These are phyloP conservation scores for Sporothrix globosa DNA, from an alignment of 2,329 filamentous ascomycete species.

Conservation along the genomic window DNA sequence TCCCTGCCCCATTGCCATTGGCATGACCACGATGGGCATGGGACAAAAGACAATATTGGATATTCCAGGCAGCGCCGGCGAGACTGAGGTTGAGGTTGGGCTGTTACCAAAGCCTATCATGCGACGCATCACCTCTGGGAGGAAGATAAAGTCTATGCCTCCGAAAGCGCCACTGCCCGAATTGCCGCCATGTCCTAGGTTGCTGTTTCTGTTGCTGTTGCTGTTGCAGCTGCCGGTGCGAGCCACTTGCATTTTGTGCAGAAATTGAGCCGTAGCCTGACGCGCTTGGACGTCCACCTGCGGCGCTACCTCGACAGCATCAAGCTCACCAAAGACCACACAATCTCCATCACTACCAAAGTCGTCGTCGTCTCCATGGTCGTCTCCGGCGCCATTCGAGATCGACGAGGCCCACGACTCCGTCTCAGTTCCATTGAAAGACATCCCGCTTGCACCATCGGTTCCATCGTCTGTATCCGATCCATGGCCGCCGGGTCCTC, in stretches of 20 bases:
- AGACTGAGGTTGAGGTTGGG: not conserved
- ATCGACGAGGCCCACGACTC: not conserved
- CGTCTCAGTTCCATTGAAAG: not conserved
- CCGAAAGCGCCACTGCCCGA: not conserved
- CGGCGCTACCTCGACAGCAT: not conserved
- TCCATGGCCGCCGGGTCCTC: not conserved
- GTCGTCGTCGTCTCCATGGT: not conserved
- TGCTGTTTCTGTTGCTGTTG: not conserved
- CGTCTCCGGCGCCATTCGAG: not conserved
- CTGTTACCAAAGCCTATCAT: conserved; percentile 20
- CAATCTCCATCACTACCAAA: not conserved
- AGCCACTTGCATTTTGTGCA: conserved; percentile 16
- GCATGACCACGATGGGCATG: conserved; percentile 4
- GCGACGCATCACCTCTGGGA: conserved; percentile 10
- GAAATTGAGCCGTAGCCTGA: conserved; percentile 14
- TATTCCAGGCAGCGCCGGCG: not conserved
- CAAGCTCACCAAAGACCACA: not conserved
- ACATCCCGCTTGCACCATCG: not conserved
- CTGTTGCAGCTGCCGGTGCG: not conserved
- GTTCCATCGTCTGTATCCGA: not conserved
- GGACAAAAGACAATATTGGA: conserved; percentile 5
- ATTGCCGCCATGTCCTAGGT: not conserved
- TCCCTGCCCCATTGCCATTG: not conserved
- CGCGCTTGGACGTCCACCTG: not conserved
- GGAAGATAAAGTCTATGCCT: not conserved